Evolutionary conservation across 2,329 filamentous ascomycete genomes (phyloP).

Genomic region (Trichothecium roseum): DNA sequence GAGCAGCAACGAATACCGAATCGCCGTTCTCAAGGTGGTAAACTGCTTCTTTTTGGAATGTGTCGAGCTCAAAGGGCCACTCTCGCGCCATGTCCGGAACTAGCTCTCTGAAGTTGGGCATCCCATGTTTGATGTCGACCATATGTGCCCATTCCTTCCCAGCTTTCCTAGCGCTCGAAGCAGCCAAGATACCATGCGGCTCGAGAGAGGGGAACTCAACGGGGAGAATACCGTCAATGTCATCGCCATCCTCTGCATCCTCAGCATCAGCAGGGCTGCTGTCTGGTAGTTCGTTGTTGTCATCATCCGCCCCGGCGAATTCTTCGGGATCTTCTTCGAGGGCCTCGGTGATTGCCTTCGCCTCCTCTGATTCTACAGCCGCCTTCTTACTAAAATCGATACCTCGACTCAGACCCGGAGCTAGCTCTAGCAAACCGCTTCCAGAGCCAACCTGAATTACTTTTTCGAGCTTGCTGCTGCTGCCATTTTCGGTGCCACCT

Average conservation of each 20-base stretch:
- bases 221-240: slow-evolving; percentile 79
- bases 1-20: slow-evolving; percentile 94
- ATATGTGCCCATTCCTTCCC: slow-evolving; percentile 95
- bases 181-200: slow-evolving; percentile 65
- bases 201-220: slow-evolving; percentile 89
- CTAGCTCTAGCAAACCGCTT: slow-evolving; percentile 67
- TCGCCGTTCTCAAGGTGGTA: slow-evolving; percentile 96
- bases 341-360: slow-evolving; percentile 58
- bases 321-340: slow-evolving; percentile 43
- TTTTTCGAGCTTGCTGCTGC: slow-evolving; percentile 54
- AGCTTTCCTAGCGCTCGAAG: slow-evolving; percentile 60
- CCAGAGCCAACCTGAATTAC: slow-evolving; percentile 76
- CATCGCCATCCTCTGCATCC: slow-evolving; percentile 40
- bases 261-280: slow-evolving; percentile 16
- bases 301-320: slow-evolving; percentile 15
- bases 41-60: slow-evolving; percentile 96
- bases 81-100: slow-evolving; percentile 94
- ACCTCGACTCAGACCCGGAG: slow-evolving; percentile 74
- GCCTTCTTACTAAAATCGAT: slow-evolving; percentile 58
- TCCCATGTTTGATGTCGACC: slow-evolving; percentile 88
- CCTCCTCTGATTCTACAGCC: slow-evolving; percentile 47
- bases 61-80: slow-evolving; percentile 96
- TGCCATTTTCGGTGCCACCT: slow-evolving; percentile 27
- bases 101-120: slow-evolving; percentile 86
- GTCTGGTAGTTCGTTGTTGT: slow-evolving; percentile 15